Conservation (phyloP, 306 rosid genomes). For the barrel medic (Medicago truncatula) region DNA sequence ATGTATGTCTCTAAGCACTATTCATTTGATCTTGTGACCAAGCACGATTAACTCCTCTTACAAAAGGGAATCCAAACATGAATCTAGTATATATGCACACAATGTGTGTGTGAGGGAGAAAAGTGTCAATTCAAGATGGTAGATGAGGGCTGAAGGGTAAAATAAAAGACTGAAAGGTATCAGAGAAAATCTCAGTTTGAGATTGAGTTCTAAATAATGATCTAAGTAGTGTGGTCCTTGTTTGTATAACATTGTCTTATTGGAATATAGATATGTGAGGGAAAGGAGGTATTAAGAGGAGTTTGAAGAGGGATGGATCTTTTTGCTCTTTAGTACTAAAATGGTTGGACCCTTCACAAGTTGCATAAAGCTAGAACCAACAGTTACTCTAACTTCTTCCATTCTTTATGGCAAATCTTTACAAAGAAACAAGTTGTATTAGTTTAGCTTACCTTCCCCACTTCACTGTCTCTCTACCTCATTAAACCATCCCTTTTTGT, state of each 20-base stretch:
- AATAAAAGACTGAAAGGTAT: conserved; percentile 32
- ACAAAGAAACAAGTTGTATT: conserved; percentile 46
- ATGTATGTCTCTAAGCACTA: too few relatives aligned
- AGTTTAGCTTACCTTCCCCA: conserved; percentile 32
- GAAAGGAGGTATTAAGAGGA: neutral
- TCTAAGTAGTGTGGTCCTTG: conserved; percentile 62
- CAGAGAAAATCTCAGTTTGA: conserved; percentile 73
- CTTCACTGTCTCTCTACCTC: conserved; percentile 37
- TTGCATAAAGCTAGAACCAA: conserved; percentile 62
- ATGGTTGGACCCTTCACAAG: conserved; percentile 59
- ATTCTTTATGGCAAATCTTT: conserved; percentile 57
- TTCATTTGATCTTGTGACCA: too few relatives aligned
- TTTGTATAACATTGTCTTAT: conserved; percentile 49
- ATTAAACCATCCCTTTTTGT: conserved; percentile 46
- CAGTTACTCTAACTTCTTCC: conserved; percentile 54
- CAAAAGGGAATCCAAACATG: neutral
- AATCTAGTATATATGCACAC: neutral
- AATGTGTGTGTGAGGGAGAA: conserved; percentile 36
- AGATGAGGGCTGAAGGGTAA: conserved; percentile 57
- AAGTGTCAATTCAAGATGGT: conserved; percentile 42
- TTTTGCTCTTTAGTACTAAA: conserved; percentile 50
- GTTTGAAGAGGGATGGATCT: conserved; percentile 23
- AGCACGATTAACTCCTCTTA: neutral
- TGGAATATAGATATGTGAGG: conserved; percentile 41
- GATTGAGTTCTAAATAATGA: conserved; percentile 78